These are phyloP conservation scores for Ophiorrhiza pumila DNA, from an alignment of 257 asterid genomes.

Conservation along the genomic window DNA sequence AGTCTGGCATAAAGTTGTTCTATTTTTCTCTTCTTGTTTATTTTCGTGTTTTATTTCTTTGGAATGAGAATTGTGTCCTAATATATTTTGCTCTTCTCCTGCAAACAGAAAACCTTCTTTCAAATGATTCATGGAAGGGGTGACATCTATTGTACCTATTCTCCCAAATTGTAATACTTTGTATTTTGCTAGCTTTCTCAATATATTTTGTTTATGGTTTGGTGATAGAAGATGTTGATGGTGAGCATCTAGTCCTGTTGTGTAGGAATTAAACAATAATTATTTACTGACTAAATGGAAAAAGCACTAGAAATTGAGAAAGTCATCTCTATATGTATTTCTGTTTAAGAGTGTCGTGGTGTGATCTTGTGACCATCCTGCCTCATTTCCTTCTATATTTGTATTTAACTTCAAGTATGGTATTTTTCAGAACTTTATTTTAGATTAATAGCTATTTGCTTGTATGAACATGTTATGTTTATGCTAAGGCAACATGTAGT, in stretches of 20 bases:
- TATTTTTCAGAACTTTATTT: no score
- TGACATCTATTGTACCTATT: conserved; percentile 76
- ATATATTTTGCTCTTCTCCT: conserved; percentile 19
- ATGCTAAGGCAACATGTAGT: no score
- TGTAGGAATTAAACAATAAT: not conserved
- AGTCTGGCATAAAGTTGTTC: conserved; percentile 84
- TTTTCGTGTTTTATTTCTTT: not conserved
- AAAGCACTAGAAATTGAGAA: not conserved
- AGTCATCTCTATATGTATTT: no score
- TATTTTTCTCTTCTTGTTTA: not conserved
- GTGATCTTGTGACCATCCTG: no score
- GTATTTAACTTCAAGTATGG: no score
- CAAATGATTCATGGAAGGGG: conserved; percentile 89
- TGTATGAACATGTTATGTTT: no score
- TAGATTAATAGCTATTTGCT: no score
- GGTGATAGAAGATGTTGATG: not conserved
- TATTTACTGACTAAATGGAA: not conserved
- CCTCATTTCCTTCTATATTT: no score
- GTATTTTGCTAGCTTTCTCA: not conserved
- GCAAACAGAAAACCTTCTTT: conserved; percentile 76
- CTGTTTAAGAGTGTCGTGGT: no score
- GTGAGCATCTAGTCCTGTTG: not conserved
- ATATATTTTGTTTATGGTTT: not conserved
- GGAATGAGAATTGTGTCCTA: not conserved
- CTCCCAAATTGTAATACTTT: not conserved